Evolutionary conservation across 2,329 filamentous ascomycete species (phyloP), one percentile per base, ranked within the genome.

Genomic region (Penicillium sp.): DNA sequence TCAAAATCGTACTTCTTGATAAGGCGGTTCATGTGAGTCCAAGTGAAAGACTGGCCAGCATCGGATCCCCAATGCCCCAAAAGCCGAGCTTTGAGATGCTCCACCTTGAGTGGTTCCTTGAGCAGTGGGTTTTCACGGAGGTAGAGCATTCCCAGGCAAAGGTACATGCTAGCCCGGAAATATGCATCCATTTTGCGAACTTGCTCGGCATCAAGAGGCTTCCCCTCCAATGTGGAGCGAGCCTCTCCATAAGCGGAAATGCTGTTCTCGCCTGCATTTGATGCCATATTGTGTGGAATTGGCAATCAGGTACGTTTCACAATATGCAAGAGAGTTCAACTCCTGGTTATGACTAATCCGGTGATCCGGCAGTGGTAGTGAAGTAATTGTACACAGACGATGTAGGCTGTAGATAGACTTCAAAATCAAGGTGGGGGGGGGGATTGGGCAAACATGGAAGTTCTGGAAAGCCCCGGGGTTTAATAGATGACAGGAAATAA

Each of bases 121-220:
- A 92, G 83, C 13, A 92, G 81, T 13, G 88, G 86, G 60, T 92
- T 92, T 38, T 87, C 81, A 61, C 83, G 83, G 55, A 92, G 83
- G 67, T 91, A 92, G 64, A 92, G 88, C 89, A 92, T 92, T 57
- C 88, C 89, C 47, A 92, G 75, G 61, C 86, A 87, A 47, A 92
- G 82, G 68, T 92, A 92, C 68, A 91, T 76, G 61, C 86, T 88
- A 50, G 88, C 88, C 59, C 86, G 83, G 78, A 91, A 91, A 73
- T 87, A 91, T 65, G 87, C 85, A 67, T 86, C 86, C 72, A 86
- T 86, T 71, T 87, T 84, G 60, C 82, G 79, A 54, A 91, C 71
- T 59, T 91, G 87, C 43, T 90, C 85, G 16, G 81, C 68, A 56
- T 79, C 83, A 51, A 92, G 81, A 10, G 87, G 87, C 57, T 79